A percentile compares a stretch with the other conserved stretches of the same genome.
phyloP scores from a whole-genome alignment of 202 grass and related monocot genomes.

The Brachypodium distachyon region DNA sequence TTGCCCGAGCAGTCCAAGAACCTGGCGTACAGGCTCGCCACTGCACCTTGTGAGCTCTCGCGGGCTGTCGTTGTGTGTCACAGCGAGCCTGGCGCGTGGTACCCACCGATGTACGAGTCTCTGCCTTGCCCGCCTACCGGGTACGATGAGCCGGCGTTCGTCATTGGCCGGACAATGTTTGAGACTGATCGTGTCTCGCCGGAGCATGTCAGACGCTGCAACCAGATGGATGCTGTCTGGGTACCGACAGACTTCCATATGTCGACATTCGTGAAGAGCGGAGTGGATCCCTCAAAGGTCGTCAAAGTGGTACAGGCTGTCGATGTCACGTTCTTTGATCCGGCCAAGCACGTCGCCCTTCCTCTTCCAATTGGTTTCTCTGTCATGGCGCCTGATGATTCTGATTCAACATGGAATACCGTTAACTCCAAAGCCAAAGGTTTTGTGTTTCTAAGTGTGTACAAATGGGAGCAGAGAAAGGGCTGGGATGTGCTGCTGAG shows the following conservation, averaged over 20 bases:
- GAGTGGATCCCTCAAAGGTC: slow-evolving; percentile 47
- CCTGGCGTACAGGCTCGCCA: slow-evolving; percentile 39
- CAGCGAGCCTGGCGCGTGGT: slow-evolving; percentile 70
- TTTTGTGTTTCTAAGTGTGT: slow-evolving; percentile 63
- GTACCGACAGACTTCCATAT: slow-evolving; percentile 64
- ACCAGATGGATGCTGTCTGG: slow-evolving; percentile 60
- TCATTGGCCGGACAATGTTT: slow-evolving; percentile 67
- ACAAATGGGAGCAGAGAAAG: slow-evolving; percentile 79
- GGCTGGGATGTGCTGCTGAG: slow-evolving; percentile 69
- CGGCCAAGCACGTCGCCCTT: slow-evolving; percentile 24
- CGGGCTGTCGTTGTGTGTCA: slow-evolving; percentile 56
- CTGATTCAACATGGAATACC: background rate
- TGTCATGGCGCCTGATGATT: slow-evolving; percentile 8
- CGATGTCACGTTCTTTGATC: slow-evolving; percentile 60
- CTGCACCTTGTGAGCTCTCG: slow-evolving; percentile 18
- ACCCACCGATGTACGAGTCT: slow-evolving; percentile 53
- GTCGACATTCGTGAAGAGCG: slow-evolving; percentile 36
- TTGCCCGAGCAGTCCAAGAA: slow-evolving; percentile 42
- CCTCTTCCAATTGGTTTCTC: slow-evolving; percentile 25
- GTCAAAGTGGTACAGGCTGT: slow-evolving; percentile 56
- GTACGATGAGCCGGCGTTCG: slow-evolving; percentile 39
- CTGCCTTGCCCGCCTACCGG: slow-evolving; percentile 51
- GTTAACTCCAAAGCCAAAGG: background rate
- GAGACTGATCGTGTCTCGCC: slow-evolving; percentile 55
- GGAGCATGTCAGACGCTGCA: slow-evolving; percentile 50